Conservation (phyloP, 176 grass and related monocot genomes). For the Triticum urartu region DNA sequence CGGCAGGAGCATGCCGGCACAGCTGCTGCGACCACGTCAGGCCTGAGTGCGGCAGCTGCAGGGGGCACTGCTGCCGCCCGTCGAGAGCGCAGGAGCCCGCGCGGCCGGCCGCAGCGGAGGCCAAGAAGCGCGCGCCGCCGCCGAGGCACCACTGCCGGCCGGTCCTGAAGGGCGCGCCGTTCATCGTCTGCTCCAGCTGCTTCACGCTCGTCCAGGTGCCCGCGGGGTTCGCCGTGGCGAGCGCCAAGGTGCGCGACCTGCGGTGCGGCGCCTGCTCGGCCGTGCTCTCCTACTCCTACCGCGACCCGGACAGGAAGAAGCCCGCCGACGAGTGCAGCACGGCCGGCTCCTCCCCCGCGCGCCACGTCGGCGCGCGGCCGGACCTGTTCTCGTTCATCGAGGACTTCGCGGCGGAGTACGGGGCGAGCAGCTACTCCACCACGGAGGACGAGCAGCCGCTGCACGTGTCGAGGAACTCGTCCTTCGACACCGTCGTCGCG, state of each 20-base stretch:
- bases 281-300: slow-evolving; percentile 71
- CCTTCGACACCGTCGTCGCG: slow-evolving; percentile 39
- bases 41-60: slow-evolving; percentile 34
- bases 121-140: slow-evolving; percentile 22
- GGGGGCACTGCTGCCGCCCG: slow-evolving; percentile 24
- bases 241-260: slow-evolving; percentile 54
- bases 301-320: slow-evolving; percentile 47
- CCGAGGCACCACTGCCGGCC: slow-evolving; percentile 68
- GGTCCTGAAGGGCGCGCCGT: slow-evolving; percentile 79
- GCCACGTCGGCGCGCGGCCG: neutral
- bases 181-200: slow-evolving; percentile 84
- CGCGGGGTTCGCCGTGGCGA: slow-evolving; percentile 53
- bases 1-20: neutral
- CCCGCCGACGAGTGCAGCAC: neutral
- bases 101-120: slow-evolving; percentile 3
- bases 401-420: slow-evolving; percentile 30
- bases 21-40: slow-evolving; percentile 28
- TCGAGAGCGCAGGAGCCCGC: neutral
- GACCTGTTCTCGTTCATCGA: slow-evolving; percentile 51
- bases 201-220: slow-evolving; percentile 73
- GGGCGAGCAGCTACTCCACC: slow-evolving; percentile 56
- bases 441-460: slow-evolving; percentile 53
- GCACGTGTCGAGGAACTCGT: slow-evolving; percentile 60
- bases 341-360: neutral
- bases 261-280: slow-evolving; percentile 70